These are phyloP conservation scores for Hypocrella siamensis DNA, from an alignment of 2,329 filamentous ascomycete species.

Conservation along the genomic window DNA sequence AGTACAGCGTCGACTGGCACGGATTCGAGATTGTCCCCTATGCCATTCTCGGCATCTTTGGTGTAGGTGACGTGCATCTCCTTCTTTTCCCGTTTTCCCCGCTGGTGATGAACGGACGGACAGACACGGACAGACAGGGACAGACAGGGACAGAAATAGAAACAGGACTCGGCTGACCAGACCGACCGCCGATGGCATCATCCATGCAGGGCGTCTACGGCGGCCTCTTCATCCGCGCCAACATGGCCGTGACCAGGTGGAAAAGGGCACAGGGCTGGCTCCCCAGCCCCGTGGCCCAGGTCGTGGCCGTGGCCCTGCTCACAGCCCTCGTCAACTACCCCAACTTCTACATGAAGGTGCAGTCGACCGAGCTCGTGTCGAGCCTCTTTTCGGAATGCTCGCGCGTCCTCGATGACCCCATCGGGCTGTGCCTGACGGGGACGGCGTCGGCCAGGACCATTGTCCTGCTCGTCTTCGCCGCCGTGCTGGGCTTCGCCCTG, in stretches of 20 bases:
- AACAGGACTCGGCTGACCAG: too few relatives aligned
- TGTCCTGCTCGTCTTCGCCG: conserved; percentile 66
- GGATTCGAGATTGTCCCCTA: conserved; percentile 88
- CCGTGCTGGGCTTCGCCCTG: conserved; percentile 70
- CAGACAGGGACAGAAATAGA: too few relatives aligned
- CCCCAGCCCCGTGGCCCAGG: conserved; percentile 63
- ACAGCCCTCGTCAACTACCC: conserved; percentile 89
- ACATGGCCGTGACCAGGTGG: conserved; percentile 75
- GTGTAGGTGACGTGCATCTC: conserved; percentile 25
- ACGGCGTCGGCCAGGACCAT: conserved; percentile 71
- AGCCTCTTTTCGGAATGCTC: conserved; percentile 85
- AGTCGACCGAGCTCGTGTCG: conserved; percentile 81
- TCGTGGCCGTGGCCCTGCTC: conserved; percentile 60
- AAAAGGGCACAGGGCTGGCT: conserved; percentile 52
- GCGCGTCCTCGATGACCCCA: conserved; percentile 65
- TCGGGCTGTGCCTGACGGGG: conserved; percentile 80
- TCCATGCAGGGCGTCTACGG: conserved; percentile 87
- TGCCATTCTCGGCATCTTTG: conserved; percentile 68
- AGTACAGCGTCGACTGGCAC: conserved; percentile 84
- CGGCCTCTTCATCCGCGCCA: conserved; percentile 84
- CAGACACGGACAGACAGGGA: too few relatives aligned
- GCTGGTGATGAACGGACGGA: conserved; percentile 6
- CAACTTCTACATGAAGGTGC: conserved; percentile 89
- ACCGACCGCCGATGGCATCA: too few relatives aligned
- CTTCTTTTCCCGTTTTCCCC: background rate